Percentiles rank a stretch among this genome's conserved stretches.
These are phyloP conservation scores for Suhomyces anneliseae DNA, from an alignment of 1,139 yeast genomes.

Conservation along the genomic window DNA sequence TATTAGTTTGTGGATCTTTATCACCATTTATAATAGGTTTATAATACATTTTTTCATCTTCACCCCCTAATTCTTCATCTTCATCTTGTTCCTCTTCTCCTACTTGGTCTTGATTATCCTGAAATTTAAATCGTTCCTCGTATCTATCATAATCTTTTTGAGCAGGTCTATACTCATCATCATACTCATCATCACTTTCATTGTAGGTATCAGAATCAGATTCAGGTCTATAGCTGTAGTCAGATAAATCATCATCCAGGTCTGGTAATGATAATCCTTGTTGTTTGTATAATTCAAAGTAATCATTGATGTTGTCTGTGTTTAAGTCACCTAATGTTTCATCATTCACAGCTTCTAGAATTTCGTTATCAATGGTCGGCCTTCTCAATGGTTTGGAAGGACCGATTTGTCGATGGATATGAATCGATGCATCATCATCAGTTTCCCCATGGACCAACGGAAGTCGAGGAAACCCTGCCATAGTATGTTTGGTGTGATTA, in stretches of 20 bases:
- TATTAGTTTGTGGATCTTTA: not conserved
- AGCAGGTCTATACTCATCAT: constrained; percentile 1
- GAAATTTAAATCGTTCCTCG: not conserved
- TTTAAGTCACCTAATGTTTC: constrained; percentile 8
- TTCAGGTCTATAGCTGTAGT: constrained; percentile 1
- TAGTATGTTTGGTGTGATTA: constrained; percentile 7
- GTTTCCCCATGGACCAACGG: constrained; percentile 43
- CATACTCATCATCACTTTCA: constrained; percentile 14
- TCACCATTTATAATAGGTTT: not conserved
- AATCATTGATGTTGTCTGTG: constrained; percentile 12
- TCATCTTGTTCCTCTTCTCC: not conserved
- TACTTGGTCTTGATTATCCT: no score
- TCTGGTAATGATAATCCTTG: constrained; percentile 2
- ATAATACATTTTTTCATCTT: not conserved
- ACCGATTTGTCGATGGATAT: constrained; percentile 38
- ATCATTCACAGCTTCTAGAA: constrained; percentile 13
- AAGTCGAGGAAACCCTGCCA: constrained; percentile 37
- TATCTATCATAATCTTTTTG: not conserved
- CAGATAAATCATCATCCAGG: constrained; percentile 2
- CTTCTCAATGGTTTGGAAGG: constrained; percentile 37
- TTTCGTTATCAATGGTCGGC: constrained; percentile 15
- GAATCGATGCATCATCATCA: constrained; percentile 47
- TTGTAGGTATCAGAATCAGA: constrained; percentile 13
- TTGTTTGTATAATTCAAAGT: constrained; percentile 12
- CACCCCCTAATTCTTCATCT: no score